Evolutionary conservation across 2,329 filamentous ascomycete genomes (phyloP), one percentile per base, ranked within the genome.

Genomic region (Ascochyta clinopodiicola): DNA sequence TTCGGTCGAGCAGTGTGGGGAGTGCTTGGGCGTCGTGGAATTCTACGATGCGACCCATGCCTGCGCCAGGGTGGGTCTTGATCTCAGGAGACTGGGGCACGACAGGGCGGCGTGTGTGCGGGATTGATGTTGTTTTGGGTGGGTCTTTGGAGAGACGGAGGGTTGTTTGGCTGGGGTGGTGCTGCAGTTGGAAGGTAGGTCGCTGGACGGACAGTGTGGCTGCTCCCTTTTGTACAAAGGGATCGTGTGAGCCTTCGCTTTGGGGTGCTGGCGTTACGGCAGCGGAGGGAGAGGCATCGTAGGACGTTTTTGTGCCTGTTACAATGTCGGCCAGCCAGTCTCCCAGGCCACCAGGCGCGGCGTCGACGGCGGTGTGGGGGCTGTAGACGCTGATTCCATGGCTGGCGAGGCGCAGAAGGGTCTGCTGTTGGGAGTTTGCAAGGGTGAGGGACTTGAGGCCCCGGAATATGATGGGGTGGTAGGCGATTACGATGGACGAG

Each of bases 401-500:
- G 60, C 91, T 89, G 42, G 89, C 90, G 12, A 99, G 84, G 39
- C 88, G 85, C 4, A 99, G 82, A 29, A 99, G 85, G 6, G 91
- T 91, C 38, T 88, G 84, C 73, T 99, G 95, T 75, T 98, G 95
- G 9, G 91, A 85, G 71, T 99, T 90, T 59, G 84, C 83, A 43
- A 92, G 84, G 31, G 91, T 96, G 71, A 99, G 81, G 61, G 91
- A 89, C 78, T 97, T 99, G 64, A 99, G 83, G 48, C 90, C 90
- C 44, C 90, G 87, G 81, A 99, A 99, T 72, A 99, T 98, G 73
- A 98, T 95, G 21, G 95, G 95, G 77, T 99, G 95, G 75, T 99
- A 99, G 69, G 92, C 89, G 52, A 99, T 83, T 48, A 99, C 86
- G 57, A 96, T 86, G 7, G 89, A 91, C 59, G 87, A 90, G 35